Evolutionary conservation across 73 alveolate species (phyloP).

Genomic region (Effrenium voratum): DNA sequence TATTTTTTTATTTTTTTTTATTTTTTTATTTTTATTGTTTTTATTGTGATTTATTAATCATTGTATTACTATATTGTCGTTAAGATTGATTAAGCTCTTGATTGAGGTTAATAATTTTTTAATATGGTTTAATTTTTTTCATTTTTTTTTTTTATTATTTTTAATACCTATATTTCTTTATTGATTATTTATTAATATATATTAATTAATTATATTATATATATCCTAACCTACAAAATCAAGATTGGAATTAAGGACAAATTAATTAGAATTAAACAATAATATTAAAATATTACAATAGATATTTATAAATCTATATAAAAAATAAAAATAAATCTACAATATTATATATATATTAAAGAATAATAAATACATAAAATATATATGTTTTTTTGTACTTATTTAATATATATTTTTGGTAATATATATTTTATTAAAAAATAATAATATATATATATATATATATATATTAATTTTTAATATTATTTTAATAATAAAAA

Average conservation of each 20-base stretch:
- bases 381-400: not conserved
- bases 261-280: not conserved
- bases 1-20: not conserved
- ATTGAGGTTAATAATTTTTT: not conserved
- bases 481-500: not conserved
- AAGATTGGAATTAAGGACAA: not conserved
- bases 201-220: not conserved
- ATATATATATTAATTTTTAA: not conserved
- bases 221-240: not conserved
- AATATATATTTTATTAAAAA: not conserved
- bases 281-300: not conserved
- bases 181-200: too few relatives aligned
- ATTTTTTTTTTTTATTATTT: not conserved
- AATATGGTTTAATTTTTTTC: not conserved
- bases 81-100: too few relatives aligned
- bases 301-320: not conserved
- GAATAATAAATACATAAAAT: not conserved
- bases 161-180: too few relatives aligned
- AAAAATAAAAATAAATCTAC: not conserved
- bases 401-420: not conserved
- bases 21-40: not conserved
- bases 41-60: not conserved
- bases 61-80: too few relatives aligned
- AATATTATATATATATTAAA: not conserved
- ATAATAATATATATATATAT: not conserved